phyloP scores from a whole-genome alignment of 2,329 filamentous ascomycete genomes.

The Sporothrix curviconia region DNA sequence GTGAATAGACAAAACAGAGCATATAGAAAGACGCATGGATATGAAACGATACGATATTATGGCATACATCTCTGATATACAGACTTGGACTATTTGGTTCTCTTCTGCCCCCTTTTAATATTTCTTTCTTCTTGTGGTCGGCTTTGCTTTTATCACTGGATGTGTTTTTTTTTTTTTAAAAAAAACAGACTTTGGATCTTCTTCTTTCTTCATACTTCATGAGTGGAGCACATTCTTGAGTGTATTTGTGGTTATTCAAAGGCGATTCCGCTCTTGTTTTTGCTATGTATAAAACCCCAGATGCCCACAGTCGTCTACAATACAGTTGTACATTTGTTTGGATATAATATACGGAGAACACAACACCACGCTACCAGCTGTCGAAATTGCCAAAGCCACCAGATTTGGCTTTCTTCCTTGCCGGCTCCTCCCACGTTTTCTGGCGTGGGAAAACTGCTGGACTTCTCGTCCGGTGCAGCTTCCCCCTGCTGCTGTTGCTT shows the following conservation, averaged over 20 bases:
- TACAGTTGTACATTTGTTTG: constrained; percentile 6
- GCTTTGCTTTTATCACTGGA: too few relatives aligned
- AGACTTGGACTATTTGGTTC: neutral
- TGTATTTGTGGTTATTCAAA: too few relatives aligned
- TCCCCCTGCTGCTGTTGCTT: constrained; percentile 18
- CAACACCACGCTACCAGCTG: constrained; percentile 59
- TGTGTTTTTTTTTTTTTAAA: too few relatives aligned
- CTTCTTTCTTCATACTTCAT: too few relatives aligned
- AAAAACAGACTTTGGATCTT: too few relatives aligned
- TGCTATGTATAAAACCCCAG: constrained; percentile 1
- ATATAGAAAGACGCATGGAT: too few relatives aligned
- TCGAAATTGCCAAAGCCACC: constrained; percentile 94
- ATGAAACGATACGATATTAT: neutral
- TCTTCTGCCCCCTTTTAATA: too few relatives aligned
- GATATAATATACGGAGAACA: neutral
- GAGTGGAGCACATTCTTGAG: too few relatives aligned
- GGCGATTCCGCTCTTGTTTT: constrained; percentile 4
- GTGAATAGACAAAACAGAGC: neutral
- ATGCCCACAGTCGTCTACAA: neutral
- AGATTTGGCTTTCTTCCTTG: constrained; percentile 71
- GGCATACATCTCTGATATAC: neutral
- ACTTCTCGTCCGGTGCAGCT: constrained; percentile 31
- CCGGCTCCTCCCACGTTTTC: constrained; percentile 64
- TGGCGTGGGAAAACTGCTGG: constrained; percentile 52
- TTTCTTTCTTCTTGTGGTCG: neutral